Base-by-base conservation (phyloP, 2,329 filamentous ascomycete genomes). In the Ampelomyces quisqualis region DNA sequence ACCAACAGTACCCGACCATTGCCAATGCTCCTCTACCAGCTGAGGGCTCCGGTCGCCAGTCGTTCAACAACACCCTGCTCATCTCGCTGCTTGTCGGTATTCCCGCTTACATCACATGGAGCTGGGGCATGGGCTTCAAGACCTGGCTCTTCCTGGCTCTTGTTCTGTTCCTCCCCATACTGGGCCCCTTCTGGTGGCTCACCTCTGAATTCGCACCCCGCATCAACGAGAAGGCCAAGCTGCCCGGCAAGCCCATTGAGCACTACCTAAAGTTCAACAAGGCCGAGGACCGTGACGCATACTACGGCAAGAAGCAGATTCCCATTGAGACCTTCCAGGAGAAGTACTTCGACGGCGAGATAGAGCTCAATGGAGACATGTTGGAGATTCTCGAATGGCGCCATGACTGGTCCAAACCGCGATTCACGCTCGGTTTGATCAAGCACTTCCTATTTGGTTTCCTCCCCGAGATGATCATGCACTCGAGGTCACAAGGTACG, bases 351-450 rank as follows among this genome's bases (percentile, higher is more conserved):
- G 86, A 93, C 65, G 89, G 88, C 44, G 84, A 95, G 43, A 90
- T 95, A 51, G 89, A 95, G 58, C 91, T 96, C 79, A 97, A 95
- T 70, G 90, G 90, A 43, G 93, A 97, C 71, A 81, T 79, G 61
- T 79, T 97, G 49, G 91, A 97, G 65, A 77, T 88, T 33, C 74
- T 97, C 71, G 93, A 97, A 73, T 93, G 93, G 76, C 80, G 93
- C 64, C 91, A 97, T 68, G 93, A 98, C 71, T 97, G 93, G 93
- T 88, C 89, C 57, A 93, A 80, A 77, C 96, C 95, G 78, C 80
- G 83, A 64, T 95, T 97, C 73, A 96, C 91, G 50, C 72, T 86
- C 62, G 78, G 83, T 62, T 77, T 96, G 55, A 90, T 90, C 79
- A 87, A 86, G 75, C 90, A 84, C 75, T 90, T 97, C 73, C 75